Percentiles rank a stretch among this genome's conserved stretches.
phyloP scores from a whole-genome alignment of 2,329 filamentous ascomycete genomes.

The Epicoccum nigrum region DNA sequence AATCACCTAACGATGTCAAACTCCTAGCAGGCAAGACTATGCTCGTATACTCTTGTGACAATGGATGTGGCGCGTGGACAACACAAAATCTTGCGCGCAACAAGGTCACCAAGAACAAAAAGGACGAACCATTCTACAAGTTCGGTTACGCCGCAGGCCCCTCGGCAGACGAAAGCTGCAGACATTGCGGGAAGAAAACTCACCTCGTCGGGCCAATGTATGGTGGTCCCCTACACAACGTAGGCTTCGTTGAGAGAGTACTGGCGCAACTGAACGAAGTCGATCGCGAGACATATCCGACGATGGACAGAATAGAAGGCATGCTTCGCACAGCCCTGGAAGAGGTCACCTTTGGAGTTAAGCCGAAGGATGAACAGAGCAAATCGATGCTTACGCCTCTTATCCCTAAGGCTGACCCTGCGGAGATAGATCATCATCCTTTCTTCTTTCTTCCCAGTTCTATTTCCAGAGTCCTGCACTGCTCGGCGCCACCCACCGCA shows the following conservation, averaged over 20 bases:
- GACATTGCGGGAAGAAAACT: conserved; percentile 84
- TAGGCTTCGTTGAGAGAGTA: conserved; percentile 79
- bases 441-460: conserved; percentile 85
- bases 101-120: conserved; percentile 71
- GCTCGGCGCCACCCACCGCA: conserved; percentile 78
- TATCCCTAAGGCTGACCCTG: conserved; percentile 45
- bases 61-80: conserved; percentile 89
- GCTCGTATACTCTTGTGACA: conserved; percentile 88
- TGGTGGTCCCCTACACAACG: conserved; percentile 84
- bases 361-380: conserved; percentile 26
- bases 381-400: conserved; percentile 43
- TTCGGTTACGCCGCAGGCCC: conserved; percentile 77
- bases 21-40: conserved; percentile 90
- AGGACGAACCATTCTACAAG: conserved; percentile 73
- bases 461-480: conserved; percentile 78
- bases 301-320: conserved; percentile 80
- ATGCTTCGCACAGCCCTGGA: conserved; percentile 91
- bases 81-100: conserved; percentile 79
- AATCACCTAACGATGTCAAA: conserved; percentile 85
- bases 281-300: conserved; percentile 75
- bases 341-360: conserved; percentile 59
- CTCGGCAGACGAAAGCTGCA: conserved; percentile 68
- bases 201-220: conserved; percentile 96
- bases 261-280: conserved; percentile 72
- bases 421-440: conserved; percentile 70